Evolutionary conservation across 345 rosid genomes (phyloP).

Genomic region (Salix viminalis): DNA sequence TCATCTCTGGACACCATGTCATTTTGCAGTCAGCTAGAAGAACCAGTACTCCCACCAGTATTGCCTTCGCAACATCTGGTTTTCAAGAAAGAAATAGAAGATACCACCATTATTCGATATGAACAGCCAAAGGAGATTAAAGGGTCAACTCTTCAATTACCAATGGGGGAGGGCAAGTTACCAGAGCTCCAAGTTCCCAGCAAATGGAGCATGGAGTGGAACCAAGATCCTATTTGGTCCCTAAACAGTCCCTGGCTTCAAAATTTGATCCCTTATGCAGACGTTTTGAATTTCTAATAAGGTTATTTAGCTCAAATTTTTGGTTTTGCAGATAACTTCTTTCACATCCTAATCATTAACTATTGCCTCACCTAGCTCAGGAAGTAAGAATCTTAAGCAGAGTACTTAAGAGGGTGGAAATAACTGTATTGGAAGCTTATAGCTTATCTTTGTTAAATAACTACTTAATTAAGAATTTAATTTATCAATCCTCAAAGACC

Average conservation of each 20-base stretch:
- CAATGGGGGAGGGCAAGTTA: slow-evolving; percentile 38
- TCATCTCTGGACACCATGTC: slow-evolving; percentile 40
- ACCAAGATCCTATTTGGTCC: slow-evolving; percentile 45
- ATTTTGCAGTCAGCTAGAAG: slow-evolving; percentile 39
- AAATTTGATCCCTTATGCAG: slow-evolving; percentile 47
- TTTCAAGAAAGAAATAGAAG: slow-evolving; percentile 41
- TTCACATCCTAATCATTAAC: background rate
- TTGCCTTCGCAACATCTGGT: slow-evolving; percentile 15
- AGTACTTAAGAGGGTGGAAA: background rate
- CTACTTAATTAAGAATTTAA: background rate
- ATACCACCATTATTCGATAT: background rate
- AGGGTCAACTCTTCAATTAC: slow-evolving; percentile 36
- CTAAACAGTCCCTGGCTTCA: slow-evolving; percentile 82
- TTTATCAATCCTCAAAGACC: background rate
- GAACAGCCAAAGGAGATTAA: slow-evolving; percentile 14
- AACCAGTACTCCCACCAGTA: slow-evolving; percentile 11
- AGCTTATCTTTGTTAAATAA: background rate
- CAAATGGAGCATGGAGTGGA: slow-evolving; percentile 55
- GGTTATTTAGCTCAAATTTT: background rate
- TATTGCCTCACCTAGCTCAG: background rate
- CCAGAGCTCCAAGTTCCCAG: slow-evolving; percentile 73
- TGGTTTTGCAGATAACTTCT: background rate
- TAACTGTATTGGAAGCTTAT: background rate
- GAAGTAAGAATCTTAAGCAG: background rate
- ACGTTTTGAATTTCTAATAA: slow-evolving; percentile 48